Evolutionary conservation across 306 rosid species (phyloP).

Genomic region (Cercis canadensis): DNA sequence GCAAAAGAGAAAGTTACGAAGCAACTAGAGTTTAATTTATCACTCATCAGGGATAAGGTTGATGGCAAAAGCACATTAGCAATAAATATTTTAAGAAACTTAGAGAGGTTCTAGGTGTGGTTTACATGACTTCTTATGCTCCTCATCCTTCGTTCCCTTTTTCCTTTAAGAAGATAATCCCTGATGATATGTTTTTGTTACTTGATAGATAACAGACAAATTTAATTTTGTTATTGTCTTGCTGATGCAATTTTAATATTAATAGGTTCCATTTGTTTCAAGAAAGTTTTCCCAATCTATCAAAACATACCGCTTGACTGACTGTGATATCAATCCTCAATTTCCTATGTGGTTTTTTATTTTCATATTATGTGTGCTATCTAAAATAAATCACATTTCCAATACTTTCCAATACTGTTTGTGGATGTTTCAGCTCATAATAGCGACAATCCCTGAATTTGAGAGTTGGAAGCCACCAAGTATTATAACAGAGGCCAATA

Average conservation of each 20-base stretch:
- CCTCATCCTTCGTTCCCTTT: too few relatives aligned
- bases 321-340: background rate
- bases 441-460: constrained; percentile 76
- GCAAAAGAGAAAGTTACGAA: background rate
- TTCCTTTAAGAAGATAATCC: background rate
- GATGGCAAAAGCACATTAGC: background rate
- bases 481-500: constrained; percentile 85
- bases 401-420: constrained; percentile 32
- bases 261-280: background rate
- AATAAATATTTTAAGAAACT: too few relatives aligned
- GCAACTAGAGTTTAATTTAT: background rate
- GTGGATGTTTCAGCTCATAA: constrained; percentile 65
- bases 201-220: background rate
- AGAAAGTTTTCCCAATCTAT: constrained; percentile 15
- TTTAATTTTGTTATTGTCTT: background rate
- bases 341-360: constrained; percentile 2
- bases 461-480: constrained; percentile 65
- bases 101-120: too few relatives aligned
- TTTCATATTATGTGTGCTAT: constrained; percentile 25
- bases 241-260: background rate
- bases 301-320: background rate
- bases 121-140: too few relatives aligned
- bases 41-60: background rate
- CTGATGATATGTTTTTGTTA: background rate
- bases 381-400: constrained; percentile 28